Conservation (phyloP, 2,329 filamentous ascomycete species). For the Hymenoscyphus albidus region DNA sequence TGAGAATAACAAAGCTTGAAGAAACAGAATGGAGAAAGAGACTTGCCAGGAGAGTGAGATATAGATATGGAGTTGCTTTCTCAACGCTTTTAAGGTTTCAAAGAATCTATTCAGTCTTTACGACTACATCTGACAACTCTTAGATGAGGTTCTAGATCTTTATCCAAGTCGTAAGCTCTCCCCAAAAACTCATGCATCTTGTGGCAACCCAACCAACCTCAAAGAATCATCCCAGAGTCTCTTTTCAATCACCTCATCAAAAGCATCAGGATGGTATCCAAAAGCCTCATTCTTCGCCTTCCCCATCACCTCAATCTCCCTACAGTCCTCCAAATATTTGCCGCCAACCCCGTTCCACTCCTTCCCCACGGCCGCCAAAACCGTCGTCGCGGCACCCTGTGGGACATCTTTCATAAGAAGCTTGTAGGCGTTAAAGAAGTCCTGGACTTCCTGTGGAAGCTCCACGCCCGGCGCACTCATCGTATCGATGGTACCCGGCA, state of each 20-base stretch:
- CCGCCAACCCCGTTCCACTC: conserved; percentile 42
- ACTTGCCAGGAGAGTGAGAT: no score
- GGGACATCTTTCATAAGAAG: conserved; percentile 28
- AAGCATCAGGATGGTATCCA: conserved; percentile 5
- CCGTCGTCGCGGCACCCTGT: conserved; percentile 39
- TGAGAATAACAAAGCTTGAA: no score
- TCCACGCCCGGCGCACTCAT: conserved; percentile 31
- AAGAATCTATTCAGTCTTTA: no score
- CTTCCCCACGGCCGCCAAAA: conserved; percentile 37
- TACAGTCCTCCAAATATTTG: conserved; percentile 40
- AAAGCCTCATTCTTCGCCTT: background rate
- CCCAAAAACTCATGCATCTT: background rate
- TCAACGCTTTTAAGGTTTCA: no score
- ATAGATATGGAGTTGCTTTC: no score
- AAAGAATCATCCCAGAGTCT: conserved; percentile 12
- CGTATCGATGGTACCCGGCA: conserved; percentile 39
- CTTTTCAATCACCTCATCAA: conserved; percentile 5
- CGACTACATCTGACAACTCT: no score
- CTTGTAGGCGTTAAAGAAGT: conserved; percentile 35
- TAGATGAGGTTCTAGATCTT: background rate
- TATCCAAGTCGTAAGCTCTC: background rate
- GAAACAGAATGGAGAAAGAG: no score
- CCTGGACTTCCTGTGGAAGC: conserved; percentile 42
- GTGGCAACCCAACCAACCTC: conserved; percentile 5
- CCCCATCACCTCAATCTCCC: background rate